Evolutionary conservation across 371 early-diverging fungal species (phyloP).

Genomic region (Rhizopus microsporus): DNA sequence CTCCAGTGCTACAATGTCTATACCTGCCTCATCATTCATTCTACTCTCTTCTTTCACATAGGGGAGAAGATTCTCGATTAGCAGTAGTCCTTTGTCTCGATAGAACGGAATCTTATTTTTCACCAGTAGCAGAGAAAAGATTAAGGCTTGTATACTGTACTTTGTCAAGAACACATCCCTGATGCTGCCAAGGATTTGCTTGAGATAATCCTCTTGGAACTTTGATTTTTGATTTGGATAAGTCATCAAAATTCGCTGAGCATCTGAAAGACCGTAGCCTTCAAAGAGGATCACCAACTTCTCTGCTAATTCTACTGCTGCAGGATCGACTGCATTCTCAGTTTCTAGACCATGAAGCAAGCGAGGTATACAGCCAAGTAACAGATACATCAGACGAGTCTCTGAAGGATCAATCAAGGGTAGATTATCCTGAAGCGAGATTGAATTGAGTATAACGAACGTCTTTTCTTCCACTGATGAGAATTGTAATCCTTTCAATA

Average conservation of each 20-base stretch:
- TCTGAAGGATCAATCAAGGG: conserved; percentile 68
- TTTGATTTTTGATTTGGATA: conserved; percentile 71
- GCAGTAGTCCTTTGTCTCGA: conserved; percentile 62
- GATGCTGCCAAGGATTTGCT: conserved; percentile 63
- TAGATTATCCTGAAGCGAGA: conserved; percentile 59
- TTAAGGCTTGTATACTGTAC: conserved; percentile 61
- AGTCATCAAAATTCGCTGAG: conserved; percentile 59
- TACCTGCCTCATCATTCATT: conserved; percentile 19
- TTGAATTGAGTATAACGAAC: conserved; percentile 29
- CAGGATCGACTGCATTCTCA: conserved; percentile 19
- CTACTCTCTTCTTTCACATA: conserved; percentile 25
- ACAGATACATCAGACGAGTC: conserved; percentile 61
- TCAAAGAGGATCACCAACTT: conserved; percentile 59
- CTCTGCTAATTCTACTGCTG: conserved; percentile 42
- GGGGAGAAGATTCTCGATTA: conserved; percentile 68
- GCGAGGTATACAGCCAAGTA: conserved; percentile 71
- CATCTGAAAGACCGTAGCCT: conserved; percentile 43
- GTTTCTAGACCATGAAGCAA: conserved; percentile 67
- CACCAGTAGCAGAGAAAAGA: conserved; percentile 66
- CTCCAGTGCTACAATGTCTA: conserved; percentile 51
- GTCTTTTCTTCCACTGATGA: conserved; percentile 60
- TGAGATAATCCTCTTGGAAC: conserved; percentile 71
- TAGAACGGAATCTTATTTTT: conserved; percentile 65
- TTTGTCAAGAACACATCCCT: conserved; percentile 67
- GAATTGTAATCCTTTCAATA: conserved; percentile 75